phyloP scores from a whole-genome alignment of 2,329 filamentous ascomycete species.

The Colletotrichum paranaense region DNA sequence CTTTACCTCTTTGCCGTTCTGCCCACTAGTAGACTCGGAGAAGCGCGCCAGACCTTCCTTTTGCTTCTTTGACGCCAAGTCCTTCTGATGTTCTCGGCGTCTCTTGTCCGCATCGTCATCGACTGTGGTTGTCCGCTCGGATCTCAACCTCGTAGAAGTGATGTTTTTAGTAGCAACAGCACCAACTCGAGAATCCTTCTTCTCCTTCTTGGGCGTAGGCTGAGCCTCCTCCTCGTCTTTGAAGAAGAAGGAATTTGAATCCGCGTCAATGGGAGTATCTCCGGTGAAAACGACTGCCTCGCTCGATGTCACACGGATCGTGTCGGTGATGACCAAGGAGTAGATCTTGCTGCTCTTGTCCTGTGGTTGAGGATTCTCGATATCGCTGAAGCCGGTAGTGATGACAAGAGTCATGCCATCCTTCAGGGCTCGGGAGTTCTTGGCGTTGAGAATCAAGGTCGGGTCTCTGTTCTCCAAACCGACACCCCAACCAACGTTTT shows the following conservation, averaged over 20 bases:
- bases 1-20: slow-evolving; percentile 94
- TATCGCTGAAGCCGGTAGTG: slow-evolving; percentile 88
- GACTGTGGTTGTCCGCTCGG: slow-evolving; percentile 86
- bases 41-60: slow-evolving; percentile 88
- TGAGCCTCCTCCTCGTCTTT: slow-evolving; percentile 93
- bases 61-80: slow-evolving; percentile 87
- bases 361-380: slow-evolving; percentile 87
- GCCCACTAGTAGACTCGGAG: slow-evolving; percentile 83
- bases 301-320: slow-evolving; percentile 83
- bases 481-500: slow-evolving; percentile 91
- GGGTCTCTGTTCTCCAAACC: slow-evolving; percentile 91
- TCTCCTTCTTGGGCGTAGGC: slow-evolving; percentile 89
- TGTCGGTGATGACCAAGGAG: slow-evolving; percentile 91
- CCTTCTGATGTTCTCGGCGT: slow-evolving; percentile 91
- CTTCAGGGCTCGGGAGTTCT: slow-evolving; percentile 85
- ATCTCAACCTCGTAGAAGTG: slow-evolving; percentile 90
- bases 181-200: slow-evolving; percentile 84
- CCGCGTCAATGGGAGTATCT: slow-evolving; percentile 89
- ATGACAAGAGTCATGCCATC: slow-evolving; percentile 98
- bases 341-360: slow-evolving; percentile 92
- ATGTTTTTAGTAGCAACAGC: slow-evolving; percentile 96
- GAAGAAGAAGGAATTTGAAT: slow-evolving; percentile 98
- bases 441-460: slow-evolving; percentile 86
- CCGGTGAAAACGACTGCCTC: slow-evolving; percentile 93
- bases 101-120: slow-evolving; percentile 91